phyloP scores from a whole-genome alignment of 1,284 basidiomycete species.

The Boletus hoseneyae region DNA sequence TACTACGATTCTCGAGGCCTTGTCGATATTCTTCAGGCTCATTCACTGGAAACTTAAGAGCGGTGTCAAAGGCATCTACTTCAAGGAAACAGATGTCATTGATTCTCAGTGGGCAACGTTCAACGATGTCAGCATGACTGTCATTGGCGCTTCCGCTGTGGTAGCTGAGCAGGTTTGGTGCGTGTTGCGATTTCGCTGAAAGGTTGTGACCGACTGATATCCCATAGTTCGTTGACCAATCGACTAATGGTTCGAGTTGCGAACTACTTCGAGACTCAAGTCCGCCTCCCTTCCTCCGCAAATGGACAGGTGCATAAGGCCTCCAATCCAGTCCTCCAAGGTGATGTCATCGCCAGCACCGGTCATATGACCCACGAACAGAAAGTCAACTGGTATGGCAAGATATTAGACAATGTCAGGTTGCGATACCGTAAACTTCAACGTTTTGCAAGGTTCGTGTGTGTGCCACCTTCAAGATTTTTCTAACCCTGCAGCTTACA shows the following conservation, averaged over 20 bases:
- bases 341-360: slow-evolving; percentile 27
- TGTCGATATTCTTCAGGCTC: slow-evolving; percentile 90
- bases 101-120: slow-evolving; percentile 97
- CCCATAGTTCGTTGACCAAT: slow-evolving; percentile 75
- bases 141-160: slow-evolving; percentile 84
- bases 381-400: slow-evolving; percentile 86
- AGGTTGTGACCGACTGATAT: slow-evolving; percentile 1
- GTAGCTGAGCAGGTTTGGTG: slow-evolving; percentile 96
- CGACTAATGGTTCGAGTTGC: slow-evolving; percentile 88
- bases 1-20: slow-evolving; percentile 80
- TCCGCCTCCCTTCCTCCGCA: slow-evolving; percentile 64
- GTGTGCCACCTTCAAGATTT: not conserved
- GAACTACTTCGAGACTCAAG: slow-evolving; percentile 92
- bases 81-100: slow-evolving; percentile 96
- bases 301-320: slow-evolving; percentile 24
- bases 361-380: slow-evolving; percentile 75
- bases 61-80: slow-evolving; percentile 88
- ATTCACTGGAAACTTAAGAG: slow-evolving; percentile 96
- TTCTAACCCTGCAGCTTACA: slow-evolving; percentile 30
- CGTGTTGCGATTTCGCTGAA: slow-evolving; percentile 21
- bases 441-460: slow-evolving; percentile 79
- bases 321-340: slow-evolving; percentile 24
- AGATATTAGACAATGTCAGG: slow-evolving; percentile 91
- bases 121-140: slow-evolving; percentile 88
- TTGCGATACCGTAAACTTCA: slow-evolving; percentile 93